Base-by-base conservation (phyloP, 1,284 basidiomycete genomes). In the Chalciporus sp. region DNA sequence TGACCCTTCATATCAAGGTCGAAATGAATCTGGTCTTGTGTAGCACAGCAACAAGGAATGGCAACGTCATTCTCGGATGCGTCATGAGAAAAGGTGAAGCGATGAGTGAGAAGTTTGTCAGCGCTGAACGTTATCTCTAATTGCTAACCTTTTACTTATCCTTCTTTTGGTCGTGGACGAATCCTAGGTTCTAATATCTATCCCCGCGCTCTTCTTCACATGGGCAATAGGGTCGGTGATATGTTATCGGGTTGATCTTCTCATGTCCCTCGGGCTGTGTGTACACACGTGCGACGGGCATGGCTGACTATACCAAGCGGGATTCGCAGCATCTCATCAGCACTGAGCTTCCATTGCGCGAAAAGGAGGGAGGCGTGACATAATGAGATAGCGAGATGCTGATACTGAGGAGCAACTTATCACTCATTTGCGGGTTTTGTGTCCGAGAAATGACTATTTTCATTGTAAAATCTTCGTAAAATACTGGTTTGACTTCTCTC, bases 111-210 rank as follows among this genome's bases (percentile, higher is more conserved):
- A 33, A 12, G 41, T 53, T 55, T 52, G 61, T 62, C 51, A 56
- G 40, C 37, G 27, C 9, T 42, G 51, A 62, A 64, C 42, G 50
- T 45, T 63, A 65, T 61, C 58, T 50, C 26, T 51, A 42, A 35
- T 26, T 43, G 44, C 14, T 42, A 45, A 33, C 56, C 19, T 47
- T 40, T 51, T 41, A 35, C 17, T 42, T 16, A 8, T 28, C 31
- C 35, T 14, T 16, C 35, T 17, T 37, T 37, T 37, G 35, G 7
- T 16, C n/a, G 16, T 51, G 45, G 42, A 48, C 40, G 35, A 31
- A 42, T n/a, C 3, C 29, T 26, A 28, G n/a, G 26, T 55, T 58
- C 45, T 27, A 37, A 33, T 37, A 31, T 14, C 43, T 19, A 20
- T 43, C 42, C 40, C 28, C 29, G 20, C 7, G 17, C 35, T 45